A percentile compares a stretch with the other conserved stretches of the same genome.
Conservation (phyloP, 2,329 filamentous ascomycete species). For the Cyphellophora attinorum region DNA sequence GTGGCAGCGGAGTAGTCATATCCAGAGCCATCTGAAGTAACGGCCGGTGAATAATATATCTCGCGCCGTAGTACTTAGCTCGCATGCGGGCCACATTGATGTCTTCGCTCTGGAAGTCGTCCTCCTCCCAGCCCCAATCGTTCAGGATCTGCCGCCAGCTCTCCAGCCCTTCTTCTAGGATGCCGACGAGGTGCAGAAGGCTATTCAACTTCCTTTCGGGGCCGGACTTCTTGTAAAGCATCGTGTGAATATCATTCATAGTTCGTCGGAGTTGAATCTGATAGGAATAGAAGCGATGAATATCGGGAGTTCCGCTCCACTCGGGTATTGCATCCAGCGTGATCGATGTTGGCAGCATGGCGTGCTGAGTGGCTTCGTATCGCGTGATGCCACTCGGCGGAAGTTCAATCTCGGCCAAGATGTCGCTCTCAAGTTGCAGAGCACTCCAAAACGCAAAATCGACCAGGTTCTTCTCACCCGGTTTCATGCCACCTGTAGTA, state of each 20-base stretch:
- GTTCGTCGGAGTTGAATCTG: slow-evolving; percentile 48
- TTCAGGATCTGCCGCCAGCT: slow-evolving; percentile 46
- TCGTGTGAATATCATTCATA: slow-evolving; percentile 22
- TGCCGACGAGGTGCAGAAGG: slow-evolving; percentile 24
- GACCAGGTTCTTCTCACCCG: slow-evolving; percentile 39
- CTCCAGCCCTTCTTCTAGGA: slow-evolving; percentile 38
- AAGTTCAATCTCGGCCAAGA: slow-evolving; percentile 73
- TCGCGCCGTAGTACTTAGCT: slow-evolving; percentile 89
- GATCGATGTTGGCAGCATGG: slow-evolving; percentile 13
- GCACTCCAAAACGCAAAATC: slow-evolving; percentile 86
- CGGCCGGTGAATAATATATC: slow-evolving; percentile 79
- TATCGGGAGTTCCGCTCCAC: slow-evolving; percentile 7
- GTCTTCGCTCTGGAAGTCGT: slow-evolving; percentile 61
- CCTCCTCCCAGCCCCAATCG: slow-evolving; percentile 49
- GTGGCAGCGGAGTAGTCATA: slow-evolving; percentile 35
- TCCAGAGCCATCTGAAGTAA: slow-evolving; percentile 57
- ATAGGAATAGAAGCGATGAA: slow-evolving; percentile 43
- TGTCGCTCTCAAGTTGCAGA: slow-evolving; percentile 86
- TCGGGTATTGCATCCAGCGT: slow-evolving; percentile 11
- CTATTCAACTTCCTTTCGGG: slow-evolving; percentile 14
- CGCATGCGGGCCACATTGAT: slow-evolving; percentile 76
- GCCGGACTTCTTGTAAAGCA: slow-evolving; percentile 28
- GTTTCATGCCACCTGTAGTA: slow-evolving; percentile 9
- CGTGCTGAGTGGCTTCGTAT: slow-evolving; percentile 36
- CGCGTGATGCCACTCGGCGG: slow-evolving; percentile 51